These are phyloP conservation scores for Aspergillus sp. DNA, from an alignment of 2,329 filamentous ascomycete genomes.

Conservation along the genomic window DNA sequence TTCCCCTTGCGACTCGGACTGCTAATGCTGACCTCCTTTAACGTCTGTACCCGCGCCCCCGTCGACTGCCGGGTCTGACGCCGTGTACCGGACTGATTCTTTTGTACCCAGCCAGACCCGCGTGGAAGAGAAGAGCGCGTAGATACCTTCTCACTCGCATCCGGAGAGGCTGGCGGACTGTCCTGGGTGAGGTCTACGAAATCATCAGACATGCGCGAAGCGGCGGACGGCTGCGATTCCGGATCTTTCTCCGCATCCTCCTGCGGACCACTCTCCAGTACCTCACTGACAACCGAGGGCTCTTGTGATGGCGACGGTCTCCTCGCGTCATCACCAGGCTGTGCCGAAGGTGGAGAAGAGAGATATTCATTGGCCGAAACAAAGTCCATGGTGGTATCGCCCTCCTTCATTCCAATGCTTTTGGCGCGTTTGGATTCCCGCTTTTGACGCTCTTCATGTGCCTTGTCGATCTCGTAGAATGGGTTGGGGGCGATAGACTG, in stretches of 20 bases:
- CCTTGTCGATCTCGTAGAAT: constrained; percentile 30
- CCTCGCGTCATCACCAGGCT: not conserved
- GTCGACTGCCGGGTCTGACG: constrained; percentile 22
- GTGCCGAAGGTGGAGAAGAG: constrained; percentile 9
- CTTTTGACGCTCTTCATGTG: constrained; percentile 13
- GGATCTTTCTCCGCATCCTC: not conserved
- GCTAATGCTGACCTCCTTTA: constrained; percentile 21
- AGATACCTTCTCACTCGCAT: constrained; percentile 30
- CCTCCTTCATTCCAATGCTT: constrained; percentile 1
- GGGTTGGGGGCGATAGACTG: constrained; percentile 28
- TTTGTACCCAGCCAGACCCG: constrained; percentile 31
- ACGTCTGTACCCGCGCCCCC: constrained; percentile 11
- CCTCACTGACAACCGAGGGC: constrained; percentile 9
- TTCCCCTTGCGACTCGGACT: constrained; percentile 12
- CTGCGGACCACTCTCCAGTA: constrained; percentile 10
- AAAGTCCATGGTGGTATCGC: constrained; percentile 4
- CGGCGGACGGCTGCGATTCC: not conserved
- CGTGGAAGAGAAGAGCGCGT: constrained; percentile 27
- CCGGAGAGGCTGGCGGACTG: constrained; percentile 29
- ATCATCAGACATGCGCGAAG: constrained; percentile 12
- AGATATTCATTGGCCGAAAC: constrained; percentile 6
- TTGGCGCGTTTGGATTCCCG: constrained; percentile 7
- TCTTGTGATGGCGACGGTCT: constrained; percentile 6
- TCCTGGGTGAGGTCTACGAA: constrained; percentile 40
- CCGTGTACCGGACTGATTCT: constrained; percentile 17